Conservation (phyloP, 805 yeast species). For the Pichia nanzhaoensis region DNA sequence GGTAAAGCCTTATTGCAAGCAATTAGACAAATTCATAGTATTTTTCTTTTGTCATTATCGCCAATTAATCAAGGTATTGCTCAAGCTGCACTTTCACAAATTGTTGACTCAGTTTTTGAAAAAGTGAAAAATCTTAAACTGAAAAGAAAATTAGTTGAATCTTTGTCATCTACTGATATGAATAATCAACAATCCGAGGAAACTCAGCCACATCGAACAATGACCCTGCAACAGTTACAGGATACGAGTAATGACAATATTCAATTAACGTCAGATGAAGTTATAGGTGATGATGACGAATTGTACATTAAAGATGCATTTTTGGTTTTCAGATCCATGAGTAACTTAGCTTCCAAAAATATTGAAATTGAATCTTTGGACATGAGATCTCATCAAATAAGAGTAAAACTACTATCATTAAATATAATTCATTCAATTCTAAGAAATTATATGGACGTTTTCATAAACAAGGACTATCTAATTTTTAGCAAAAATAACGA, state of each 20-base stretch:
- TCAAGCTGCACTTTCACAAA: conserved; percentile 90
- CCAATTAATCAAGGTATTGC: conserved; percentile 88
- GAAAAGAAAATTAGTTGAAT: background rate
- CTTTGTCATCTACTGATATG: background rate
- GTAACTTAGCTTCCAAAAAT: conserved; percentile 81
- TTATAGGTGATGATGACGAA: conserved; percentile 52
- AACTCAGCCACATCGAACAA: conserved; percentile 9
- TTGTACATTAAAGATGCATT: conserved; percentile 84
- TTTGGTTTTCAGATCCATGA: conserved; percentile 87
- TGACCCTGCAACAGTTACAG: conserved; percentile 58
- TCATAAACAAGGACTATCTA: conserved; percentile 52
- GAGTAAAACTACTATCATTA: conserved; percentile 83
- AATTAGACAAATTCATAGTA: conserved; percentile 86
- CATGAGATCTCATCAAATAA: conserved; percentile 85
- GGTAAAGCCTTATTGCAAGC: conserved; percentile 87
- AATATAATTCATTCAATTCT: conserved; percentile 83
- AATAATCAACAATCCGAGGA: background rate
- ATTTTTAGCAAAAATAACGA: conserved; percentile 44
- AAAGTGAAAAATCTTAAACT: conserved; percentile 34
- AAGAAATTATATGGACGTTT: conserved; percentile 77
- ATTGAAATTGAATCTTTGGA: conserved; percentile 72
- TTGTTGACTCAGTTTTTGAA: conserved; percentile 79
- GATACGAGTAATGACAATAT: conserved; percentile 47
- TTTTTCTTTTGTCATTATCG: conserved; percentile 76
- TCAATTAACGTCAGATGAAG: conserved; percentile 40